phyloP scores from a whole-genome alignment of 2,329 filamentous ascomycete genomes.

The Fusarium newnesense region DNA sequence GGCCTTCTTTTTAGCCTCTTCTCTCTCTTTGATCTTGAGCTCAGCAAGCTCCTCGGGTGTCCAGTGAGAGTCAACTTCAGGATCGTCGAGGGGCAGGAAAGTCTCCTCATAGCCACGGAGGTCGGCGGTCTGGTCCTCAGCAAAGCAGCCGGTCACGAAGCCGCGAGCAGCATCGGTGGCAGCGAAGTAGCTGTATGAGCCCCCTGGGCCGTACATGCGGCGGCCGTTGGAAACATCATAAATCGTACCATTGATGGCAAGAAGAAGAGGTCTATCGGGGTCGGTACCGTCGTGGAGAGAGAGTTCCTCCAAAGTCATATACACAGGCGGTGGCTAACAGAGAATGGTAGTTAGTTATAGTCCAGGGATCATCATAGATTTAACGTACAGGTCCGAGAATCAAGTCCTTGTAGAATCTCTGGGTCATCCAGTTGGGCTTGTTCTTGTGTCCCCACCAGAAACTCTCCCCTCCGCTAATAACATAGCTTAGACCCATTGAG shows the following conservation, averaged over 20 bases:
- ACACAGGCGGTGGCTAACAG: constrained; percentile 65
- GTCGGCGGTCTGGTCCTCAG: constrained; percentile 84
- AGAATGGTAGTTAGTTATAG: neutral
- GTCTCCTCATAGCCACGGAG: constrained; percentile 88
- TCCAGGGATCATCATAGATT: neutral
- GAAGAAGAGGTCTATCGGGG: constrained; percentile 80
- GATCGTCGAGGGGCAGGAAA: constrained; percentile 75
- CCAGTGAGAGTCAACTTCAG: constrained; percentile 69
- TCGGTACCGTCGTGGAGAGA: constrained; percentile 81
- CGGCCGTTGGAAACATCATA: constrained; percentile 81
- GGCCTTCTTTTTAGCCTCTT: constrained; percentile 72
- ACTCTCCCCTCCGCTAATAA: constrained; percentile 76
- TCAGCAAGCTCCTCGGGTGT: constrained; percentile 62
- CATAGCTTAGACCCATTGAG: constrained; percentile 78
- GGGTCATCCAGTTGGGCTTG: constrained; percentile 69
- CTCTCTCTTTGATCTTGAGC: constrained; percentile 70
- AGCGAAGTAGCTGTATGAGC: constrained; percentile 86
- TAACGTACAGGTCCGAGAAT: constrained; percentile 41
- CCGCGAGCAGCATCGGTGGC: constrained; percentile 87
- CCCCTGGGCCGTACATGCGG: constrained; percentile 82
- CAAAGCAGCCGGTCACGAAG: constrained; percentile 94
- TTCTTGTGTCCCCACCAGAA: constrained; percentile 73
- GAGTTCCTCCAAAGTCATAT: constrained; percentile 81
- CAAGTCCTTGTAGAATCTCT: constrained; percentile 65
- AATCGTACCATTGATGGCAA: constrained; percentile 88